Conservation (phyloP, 2,329 filamentous ascomycete species). For the Neospermospora avenae region DNA sequence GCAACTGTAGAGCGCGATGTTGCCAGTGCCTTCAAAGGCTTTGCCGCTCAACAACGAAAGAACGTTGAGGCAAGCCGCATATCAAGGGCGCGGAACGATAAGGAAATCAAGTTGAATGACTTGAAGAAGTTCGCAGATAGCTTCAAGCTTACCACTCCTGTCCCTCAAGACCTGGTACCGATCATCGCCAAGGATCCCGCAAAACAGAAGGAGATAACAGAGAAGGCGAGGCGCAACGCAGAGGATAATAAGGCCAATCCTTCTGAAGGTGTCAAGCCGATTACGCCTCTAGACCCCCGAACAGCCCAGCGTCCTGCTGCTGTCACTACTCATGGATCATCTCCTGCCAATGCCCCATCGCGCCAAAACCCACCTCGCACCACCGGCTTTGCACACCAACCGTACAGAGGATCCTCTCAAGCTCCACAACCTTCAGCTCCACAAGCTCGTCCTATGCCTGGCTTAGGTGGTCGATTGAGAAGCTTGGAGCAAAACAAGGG, state of each 20-base stretch:
- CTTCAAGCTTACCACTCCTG: constrained; percentile 92
- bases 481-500: constrained; percentile 31
- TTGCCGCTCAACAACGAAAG: constrained; percentile 55
- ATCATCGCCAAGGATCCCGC: constrained; percentile 96
- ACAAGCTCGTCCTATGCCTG: constrained; percentile 23
- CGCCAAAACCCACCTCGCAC: constrained; percentile 32
- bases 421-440: constrained; percentile 24
- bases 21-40: constrained; percentile 60
- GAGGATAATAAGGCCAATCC: constrained; percentile 53
- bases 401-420: constrained; percentile 31
- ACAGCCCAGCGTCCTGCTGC: constrained; percentile 37
- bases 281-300: constrained; percentile 43
- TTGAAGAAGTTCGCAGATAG: constrained; percentile 90
- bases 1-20: constrained; percentile 61
- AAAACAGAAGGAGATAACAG: constrained; percentile 91
- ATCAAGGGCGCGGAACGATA: constrained; percentile 67
- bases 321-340: constrained; percentile 47
- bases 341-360: constrained; percentile 27
- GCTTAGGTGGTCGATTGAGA: constrained; percentile 29
- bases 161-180: constrained; percentile 85
- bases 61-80: constrained; percentile 54
- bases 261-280: constrained; percentile 41
- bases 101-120: constrained; percentile 89
- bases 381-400: constrained; percentile 43
- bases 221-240: constrained; percentile 76